Percentiles rank a stretch among this genome's conserved stretches.
Conservation (phyloP, 148 eudicot species). For the Agrostemma githago region DNA sequence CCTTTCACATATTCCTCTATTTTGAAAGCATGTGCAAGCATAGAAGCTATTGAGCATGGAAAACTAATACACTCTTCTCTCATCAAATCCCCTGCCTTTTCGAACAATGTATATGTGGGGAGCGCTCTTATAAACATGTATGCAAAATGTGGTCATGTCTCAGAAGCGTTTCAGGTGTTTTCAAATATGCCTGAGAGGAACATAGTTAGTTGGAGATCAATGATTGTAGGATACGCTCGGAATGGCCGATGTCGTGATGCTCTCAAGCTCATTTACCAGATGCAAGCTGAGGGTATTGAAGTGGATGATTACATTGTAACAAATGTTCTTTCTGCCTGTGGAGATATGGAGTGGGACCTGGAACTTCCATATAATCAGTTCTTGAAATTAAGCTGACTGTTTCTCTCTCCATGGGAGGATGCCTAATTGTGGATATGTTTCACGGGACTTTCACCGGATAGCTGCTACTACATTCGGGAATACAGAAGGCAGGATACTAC, state of each 20-base stretch:
- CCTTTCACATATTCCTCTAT: slow-evolving; percentile 76
- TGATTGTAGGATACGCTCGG: slow-evolving; percentile 69
- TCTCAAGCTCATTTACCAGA: slow-evolving; percentile 67
- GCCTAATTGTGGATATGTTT: too few species aligned
- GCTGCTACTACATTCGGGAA: slow-evolving; percentile 3
- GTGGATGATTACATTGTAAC: slow-evolving; percentile 60
- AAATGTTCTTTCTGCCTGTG: slow-evolving; percentile 72
- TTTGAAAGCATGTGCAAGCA: slow-evolving; percentile 79
- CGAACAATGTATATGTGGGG: slow-evolving; percentile 62
- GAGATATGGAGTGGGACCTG: slow-evolving; percentile 52
- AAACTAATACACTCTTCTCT: slow-evolving; percentile 62
- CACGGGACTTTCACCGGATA: too few species aligned
- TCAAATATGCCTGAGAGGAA: slow-evolving; percentile 67
- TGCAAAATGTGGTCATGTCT: slow-evolving; percentile 60
- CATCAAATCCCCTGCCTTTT: slow-evolving; percentile 50
- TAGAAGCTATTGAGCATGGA: slow-evolving; percentile 58
- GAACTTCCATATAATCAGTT: slow-evolving; percentile 27
- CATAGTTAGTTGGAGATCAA: slow-evolving; percentile 70
- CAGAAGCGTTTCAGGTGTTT: slow-evolving; percentile 72
- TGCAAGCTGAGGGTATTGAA: slow-evolving; percentile 70
- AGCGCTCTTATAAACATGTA: slow-evolving; percentile 82
- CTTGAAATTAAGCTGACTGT: slow-evolving; percentile 30
- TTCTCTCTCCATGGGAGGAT: background rate
- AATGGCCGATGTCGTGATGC: slow-evolving; percentile 74
- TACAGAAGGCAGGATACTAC: background rate